phyloP scores from a whole-genome alignment of 2,329 filamentous ascomycete species.

The Fusarium sp. region DNA sequence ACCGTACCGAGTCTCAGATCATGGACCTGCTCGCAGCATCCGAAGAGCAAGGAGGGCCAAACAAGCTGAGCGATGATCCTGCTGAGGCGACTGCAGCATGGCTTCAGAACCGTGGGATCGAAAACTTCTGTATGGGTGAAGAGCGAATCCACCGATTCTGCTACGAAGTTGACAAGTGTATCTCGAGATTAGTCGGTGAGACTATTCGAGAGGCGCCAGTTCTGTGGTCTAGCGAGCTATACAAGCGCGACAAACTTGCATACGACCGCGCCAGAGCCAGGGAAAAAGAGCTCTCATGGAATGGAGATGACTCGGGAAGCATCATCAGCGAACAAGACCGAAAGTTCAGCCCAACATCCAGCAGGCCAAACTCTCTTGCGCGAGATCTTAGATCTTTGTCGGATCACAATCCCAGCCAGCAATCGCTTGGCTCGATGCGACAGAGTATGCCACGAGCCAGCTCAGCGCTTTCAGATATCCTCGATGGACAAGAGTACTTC shows the following conservation, averaged over 20 bases:
- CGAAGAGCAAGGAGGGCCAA: constrained; percentile 87
- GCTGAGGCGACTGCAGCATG: constrained; percentile 86
- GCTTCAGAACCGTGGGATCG: constrained; percentile 84
- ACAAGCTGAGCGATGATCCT: constrained; percentile 97
- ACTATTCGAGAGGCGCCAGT: constrained; percentile 87
- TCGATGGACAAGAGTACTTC: constrained; percentile 80
- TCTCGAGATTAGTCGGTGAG: constrained; percentile 87
- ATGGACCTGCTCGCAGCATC: constrained; percentile 88
- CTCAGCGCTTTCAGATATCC: constrained; percentile 72
- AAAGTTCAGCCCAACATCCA: constrained; percentile 57
- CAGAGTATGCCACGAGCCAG: constrained; percentile 70
- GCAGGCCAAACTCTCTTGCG: constrained; percentile 65
- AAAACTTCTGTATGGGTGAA: constrained; percentile 95
- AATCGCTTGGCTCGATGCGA: constrained; percentile 77
- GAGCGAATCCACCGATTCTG: constrained; percentile 95
- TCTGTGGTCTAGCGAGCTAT: constrained; percentile 92
- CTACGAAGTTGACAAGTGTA: constrained; percentile 88
- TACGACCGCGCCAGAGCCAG: constrained; percentile 63
- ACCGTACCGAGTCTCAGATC: constrained; percentile 85
- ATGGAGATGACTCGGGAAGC: constrained; percentile 65
- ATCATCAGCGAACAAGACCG: constrained; percentile 68
- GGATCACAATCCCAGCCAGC: constrained; percentile 74
- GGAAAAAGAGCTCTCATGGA: constrained; percentile 63
- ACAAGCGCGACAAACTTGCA: constrained; percentile 78
- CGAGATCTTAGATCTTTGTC: constrained; percentile 71